Base-by-base conservation (phyloP, 768 basidiomycete genomes). In the Glaciozyma martinii region DNA sequence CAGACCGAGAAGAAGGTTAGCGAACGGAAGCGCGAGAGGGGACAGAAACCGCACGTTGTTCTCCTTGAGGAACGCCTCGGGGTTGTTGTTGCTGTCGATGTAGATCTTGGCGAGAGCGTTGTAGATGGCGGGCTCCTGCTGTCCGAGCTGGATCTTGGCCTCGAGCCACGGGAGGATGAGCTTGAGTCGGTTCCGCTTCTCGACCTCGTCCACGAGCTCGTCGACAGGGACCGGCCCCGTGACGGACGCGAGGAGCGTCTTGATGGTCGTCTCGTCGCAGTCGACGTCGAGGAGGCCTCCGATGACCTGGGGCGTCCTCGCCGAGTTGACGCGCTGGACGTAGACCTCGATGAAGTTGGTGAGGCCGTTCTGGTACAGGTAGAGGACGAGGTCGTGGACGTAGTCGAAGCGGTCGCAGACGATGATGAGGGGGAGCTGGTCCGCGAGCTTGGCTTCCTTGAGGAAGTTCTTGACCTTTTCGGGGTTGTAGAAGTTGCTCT, bases 401-500 rank as follows among this genome's bases (percentile, higher is more conserved):
- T 97, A 98, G 81, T 95, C 94, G 82, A 98, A 99, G 46, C 95
- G 91, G 76, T 99, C 95, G 82, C 95, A 98, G 73, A 99, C 95
- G 71, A 99, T 98, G 81, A 98, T 99, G 72, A 99, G 86, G 6
- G 95, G 95, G 44, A 99, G 85, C 76, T 98, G 95, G 75, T 98
- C 95, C 44, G 85, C 79, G 33, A 99, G 85, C 74, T 95, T 93
- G 74, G 95, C 93, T 75, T 99, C 95, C 78, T 97, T 97, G 77
- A 97, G 85, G 86, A 97, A 98, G 79, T 99, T 99, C 83, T 99
- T 98, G 83, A 98, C 95, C 78, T 99, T 99, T 81, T 99, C 95
- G 1, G 95, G 90, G 77, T 93, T 97, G 82, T 98, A 98, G 79
- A 81, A 81, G 79, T 98, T 97, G 77, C 89, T 91, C 80, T 99